phyloP scores from a whole-genome alignment of 805 yeast genomes.

The Yarrowia keelungensis region DNA sequence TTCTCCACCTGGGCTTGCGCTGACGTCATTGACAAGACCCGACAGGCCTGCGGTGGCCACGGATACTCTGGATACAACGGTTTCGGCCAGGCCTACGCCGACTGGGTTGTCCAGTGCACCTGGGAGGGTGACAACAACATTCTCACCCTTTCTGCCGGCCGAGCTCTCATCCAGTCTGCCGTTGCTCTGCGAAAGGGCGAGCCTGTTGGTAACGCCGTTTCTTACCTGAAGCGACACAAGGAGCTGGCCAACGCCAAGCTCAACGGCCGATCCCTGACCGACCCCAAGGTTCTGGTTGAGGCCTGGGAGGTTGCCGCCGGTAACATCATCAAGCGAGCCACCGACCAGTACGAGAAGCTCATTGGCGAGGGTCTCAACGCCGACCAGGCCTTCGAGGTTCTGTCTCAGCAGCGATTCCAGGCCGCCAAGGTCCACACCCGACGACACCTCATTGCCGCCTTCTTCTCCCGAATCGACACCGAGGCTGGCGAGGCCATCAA shows the following conservation, averaged over 20 bases:
- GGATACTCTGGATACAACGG: constrained; percentile 94
- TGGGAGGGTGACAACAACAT: constrained; percentile 98
- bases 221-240: constrained; percentile 51
- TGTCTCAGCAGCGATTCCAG: constrained; percentile 53
- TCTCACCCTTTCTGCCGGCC: constrained; percentile 82
- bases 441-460: constrained; percentile 50
- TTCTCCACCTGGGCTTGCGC: constrained; percentile 88
- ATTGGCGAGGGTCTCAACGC: constrained; percentile 44
- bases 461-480: constrained; percentile 50
- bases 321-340: constrained; percentile 49
- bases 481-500: constrained; percentile 54
- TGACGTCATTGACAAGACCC: constrained; percentile 80
- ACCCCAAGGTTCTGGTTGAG: constrained; percentile 46
- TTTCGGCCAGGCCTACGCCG: constrained; percentile 85
- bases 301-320: constrained; percentile 53
- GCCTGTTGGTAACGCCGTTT: constrained; percentile 56
- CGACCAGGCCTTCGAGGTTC: constrained; percentile 52
- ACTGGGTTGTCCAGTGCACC: constrained; percentile 98
- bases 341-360: constrained; percentile 46
- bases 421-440: constrained; percentile 53
- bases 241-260: constrained; percentile 41
- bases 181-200: constrained; percentile 54
- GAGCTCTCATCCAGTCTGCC: constrained; percentile 67
- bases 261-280: constrained; percentile 44
- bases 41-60: constrained; percentile 96